A percentile compares a stretch with the other conserved stretches of the same genome.
phyloP scores from a whole-genome alignment of 495 filamentous ascomycete species.

The Cenococcum geophilum region DNA sequence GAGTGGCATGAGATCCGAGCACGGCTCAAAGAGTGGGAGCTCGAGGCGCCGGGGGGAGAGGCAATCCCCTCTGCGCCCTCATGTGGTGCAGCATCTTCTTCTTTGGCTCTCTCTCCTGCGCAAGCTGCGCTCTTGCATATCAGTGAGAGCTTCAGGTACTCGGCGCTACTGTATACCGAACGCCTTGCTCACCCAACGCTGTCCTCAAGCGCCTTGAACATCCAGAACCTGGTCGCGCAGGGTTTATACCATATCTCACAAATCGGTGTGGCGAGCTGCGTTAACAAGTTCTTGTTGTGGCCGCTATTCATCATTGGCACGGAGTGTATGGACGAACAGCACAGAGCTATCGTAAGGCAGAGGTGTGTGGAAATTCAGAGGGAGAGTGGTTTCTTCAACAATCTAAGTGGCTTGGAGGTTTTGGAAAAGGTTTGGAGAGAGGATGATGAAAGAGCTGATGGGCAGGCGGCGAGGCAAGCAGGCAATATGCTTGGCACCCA shows the following conservation, averaged over 20 bases:
- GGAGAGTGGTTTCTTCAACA: constrained; percentile 88
- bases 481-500: constrained; percentile 29
- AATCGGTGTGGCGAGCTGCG: constrained; percentile 57
- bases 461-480: constrained; percentile 37
- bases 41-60: constrained; percentile 47
- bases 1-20: constrained; percentile 79
- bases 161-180: constrained; percentile 85
- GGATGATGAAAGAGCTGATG: constrained; percentile 45
- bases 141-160: constrained; percentile 84
- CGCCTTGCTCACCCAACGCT: constrained; percentile 74
- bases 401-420: constrained; percentile 76
- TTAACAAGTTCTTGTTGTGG: constrained; percentile 89
- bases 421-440: constrained; percentile 75
- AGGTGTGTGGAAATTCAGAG: constrained; percentile 81
- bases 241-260: constrained; percentile 75
- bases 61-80: constrained; percentile 21
- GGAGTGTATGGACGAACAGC: constrained; percentile 78
- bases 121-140: constrained; percentile 50
- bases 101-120: constrained; percentile 42
- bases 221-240: constrained; percentile 74
- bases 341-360: constrained; percentile 68
- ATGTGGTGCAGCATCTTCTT: constrained; percentile 32
- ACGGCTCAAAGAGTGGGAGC: constrained; percentile 74
- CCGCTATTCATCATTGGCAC: constrained; percentile 86
- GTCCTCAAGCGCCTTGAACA: constrained; percentile 67